phyloP scores from a whole-genome alignment of 1,284 basidiomycete species.

The Pseudozyma tsukubaensis region DNA sequence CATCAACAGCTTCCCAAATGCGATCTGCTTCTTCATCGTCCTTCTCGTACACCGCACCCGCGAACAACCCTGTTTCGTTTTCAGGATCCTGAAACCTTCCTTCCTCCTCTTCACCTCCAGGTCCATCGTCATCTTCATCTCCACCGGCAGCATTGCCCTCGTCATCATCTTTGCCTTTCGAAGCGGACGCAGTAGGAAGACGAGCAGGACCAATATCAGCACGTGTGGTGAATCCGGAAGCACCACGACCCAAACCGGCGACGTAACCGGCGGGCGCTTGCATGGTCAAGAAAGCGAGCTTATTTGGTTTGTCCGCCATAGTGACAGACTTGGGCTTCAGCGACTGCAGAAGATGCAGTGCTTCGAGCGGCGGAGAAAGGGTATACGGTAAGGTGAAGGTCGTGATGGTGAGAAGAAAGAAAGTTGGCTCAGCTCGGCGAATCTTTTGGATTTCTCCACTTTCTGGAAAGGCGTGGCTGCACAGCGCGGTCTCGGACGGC shows the following conservation, averaged over 20 bases:
- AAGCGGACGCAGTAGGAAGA: constrained; percentile 74
- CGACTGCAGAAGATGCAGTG: background rate
- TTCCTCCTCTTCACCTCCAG: constrained; percentile 83
- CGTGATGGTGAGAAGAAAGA: constrained; percentile 3
- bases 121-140: constrained; percentile 34
- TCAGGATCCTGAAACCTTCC: constrained; percentile 95
- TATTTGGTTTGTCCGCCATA: constrained; percentile 59
- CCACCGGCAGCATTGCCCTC: constrained; percentile 14
- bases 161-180: constrained; percentile 9
- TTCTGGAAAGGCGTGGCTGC: too few species aligned
- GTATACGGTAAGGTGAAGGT: constrained; percentile 1
- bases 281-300: constrained; percentile 63
- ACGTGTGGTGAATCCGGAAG: constrained; percentile 96
- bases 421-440: background rate
- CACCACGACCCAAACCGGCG: constrained; percentile 70
- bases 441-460: background rate
- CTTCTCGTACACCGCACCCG: constrained; percentile 92
- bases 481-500: too few species aligned
- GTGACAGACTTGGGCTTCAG: background rate
- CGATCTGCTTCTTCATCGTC: constrained; percentile 97
- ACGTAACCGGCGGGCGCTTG: constrained; percentile 67
- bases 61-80: constrained; percentile 95
- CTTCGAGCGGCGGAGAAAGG: background rate
- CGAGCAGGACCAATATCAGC: constrained; percentile 98
- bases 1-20: constrained; percentile 91